Base-by-base conservation (phyloP, 1,139 yeast genomes). In the Insectozyma bohioensis region DNA sequence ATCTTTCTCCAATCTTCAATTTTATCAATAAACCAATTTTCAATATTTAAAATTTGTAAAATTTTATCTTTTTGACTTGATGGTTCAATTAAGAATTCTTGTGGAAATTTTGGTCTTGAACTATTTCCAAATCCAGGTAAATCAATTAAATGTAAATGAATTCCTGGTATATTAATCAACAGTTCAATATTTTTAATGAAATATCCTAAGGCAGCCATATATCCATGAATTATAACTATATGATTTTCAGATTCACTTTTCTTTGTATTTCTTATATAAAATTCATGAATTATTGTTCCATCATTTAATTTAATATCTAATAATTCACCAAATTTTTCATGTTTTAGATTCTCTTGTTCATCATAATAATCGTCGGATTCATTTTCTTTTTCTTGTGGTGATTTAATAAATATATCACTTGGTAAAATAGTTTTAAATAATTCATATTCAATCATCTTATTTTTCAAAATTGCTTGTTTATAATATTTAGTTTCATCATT, bases 61-160 rank as follows among this genome's bases (percentile, higher is more conserved):
- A 65, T 61, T 29, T 58, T 51, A 14, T 52, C 58, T 6, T 38
- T 45, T 7, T 44, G 48, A 17, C 48, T 40, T 1, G 37, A 34
- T 12, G 49, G 67, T 39, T 47, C 56, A 33, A 37, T 33, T 7
- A 67, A 39, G n/a, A 63, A 49, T 29, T 48, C 48, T 7, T 41
- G 28, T 2, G 74, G 72, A 34, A 67, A 68, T 29, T 48, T 46
- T 1, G 72, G 70, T 28, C 73, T 50, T 11, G 69, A 60, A 12
- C 72, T 64, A 38, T 67, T 67, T 5, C 75, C 75, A 45, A 67
- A 68, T 6, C 75, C 75, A 3, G 72, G 70, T 40, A 67, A 43
- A 39, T 68, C 75, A 27, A 68, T 54, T 10, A 61, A 47, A 39
- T 63, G 71, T 11, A 64, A 40, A 13, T 56, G 47, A 6, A 63